Evolutionary conservation across 108 stramenopile species (phyloP).

Genomic region (Skeletonema marinoi): DNA sequence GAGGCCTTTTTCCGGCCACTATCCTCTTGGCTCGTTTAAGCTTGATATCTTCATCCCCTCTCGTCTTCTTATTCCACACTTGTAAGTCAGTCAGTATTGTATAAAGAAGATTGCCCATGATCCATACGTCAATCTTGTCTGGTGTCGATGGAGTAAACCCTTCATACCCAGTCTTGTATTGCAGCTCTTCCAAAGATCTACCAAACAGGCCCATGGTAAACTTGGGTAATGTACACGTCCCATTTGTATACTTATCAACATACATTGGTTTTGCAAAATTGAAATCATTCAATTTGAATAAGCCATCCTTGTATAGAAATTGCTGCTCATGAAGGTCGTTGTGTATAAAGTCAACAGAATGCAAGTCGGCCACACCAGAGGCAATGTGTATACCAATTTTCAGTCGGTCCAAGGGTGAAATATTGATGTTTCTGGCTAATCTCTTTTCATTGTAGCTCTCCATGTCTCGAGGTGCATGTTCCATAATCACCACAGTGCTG

Average conservation of each 20-base stretch:
- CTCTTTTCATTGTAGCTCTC: constrained; percentile 39
- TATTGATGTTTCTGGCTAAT: constrained; percentile 16
- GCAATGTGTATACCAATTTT: constrained; percentile 45
- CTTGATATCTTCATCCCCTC: neutral
- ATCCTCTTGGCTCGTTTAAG: neutral
- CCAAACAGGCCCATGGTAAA: neutral
- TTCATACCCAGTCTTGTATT: neutral
- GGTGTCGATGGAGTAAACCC: neutral
- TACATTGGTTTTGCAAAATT: constrained; percentile 37
- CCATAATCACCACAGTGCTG: constrained; percentile 45
- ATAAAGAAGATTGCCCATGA: neutral
- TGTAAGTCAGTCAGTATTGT: neutral
- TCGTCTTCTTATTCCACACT: neutral
- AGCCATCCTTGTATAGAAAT: constrained; percentile 33
- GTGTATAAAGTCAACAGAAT: constrained; percentile 55
- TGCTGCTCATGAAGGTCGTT: constrained; percentile 57
- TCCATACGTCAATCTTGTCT: neutral
- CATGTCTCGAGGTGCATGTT: constrained; percentile 49
- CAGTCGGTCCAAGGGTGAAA: constrained; percentile 11
- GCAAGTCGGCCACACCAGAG: constrained; percentile 57
- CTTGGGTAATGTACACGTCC: constrained; percentile 20
- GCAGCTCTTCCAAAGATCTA: neutral
- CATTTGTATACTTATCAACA: constrained; percentile 28
- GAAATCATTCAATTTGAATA: constrained; percentile 43
- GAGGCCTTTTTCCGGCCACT: neutral